A percentile compares a stretch with the other conserved stretches of the same genome.
phyloP scores from a whole-genome alignment of 192 early-diverging fungal species.

The Coemansia sp. region DNA sequence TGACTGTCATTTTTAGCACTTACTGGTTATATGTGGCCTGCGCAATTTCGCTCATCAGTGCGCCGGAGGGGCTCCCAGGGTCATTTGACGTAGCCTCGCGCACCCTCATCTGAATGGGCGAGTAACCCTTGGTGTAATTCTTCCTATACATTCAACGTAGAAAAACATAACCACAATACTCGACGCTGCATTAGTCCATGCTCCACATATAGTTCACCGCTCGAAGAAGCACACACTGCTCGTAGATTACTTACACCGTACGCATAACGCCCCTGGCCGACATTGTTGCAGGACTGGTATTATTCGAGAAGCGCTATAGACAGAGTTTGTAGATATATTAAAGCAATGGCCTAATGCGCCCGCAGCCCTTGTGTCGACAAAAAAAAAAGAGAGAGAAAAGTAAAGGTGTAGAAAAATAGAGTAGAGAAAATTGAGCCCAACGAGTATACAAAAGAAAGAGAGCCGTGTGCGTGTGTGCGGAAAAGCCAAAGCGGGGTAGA shows the following conservation, averaged over 20 bases:
- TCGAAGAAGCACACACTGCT: background rate
- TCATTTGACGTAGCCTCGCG: constrained; percentile 80
- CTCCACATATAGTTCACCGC: background rate
- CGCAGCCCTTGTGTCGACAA: background rate
- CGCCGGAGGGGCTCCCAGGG: constrained; percentile 70
- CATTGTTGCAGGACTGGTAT: constrained; percentile 14
- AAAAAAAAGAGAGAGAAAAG: constrained; percentile 7
- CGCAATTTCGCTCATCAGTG: constrained; percentile 84
- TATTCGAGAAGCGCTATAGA: constrained; percentile 11
- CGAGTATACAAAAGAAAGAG: background rate
- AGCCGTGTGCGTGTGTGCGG: background rate
- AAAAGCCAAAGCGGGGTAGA: background rate
- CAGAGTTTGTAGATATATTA: constrained; percentile 21
- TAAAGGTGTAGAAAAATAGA: background rate
- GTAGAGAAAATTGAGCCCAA: constrained; percentile 5
- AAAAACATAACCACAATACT: background rate
- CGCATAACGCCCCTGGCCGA: constrained; percentile 44
- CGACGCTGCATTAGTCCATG: constrained; percentile 11
- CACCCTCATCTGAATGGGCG: constrained; percentile 91
- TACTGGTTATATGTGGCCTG: constrained; percentile 83
- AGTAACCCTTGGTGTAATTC: constrained; percentile 89
- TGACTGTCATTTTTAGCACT: constrained; percentile 28
- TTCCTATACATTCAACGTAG: constrained; percentile 57
- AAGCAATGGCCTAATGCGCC: background rate
- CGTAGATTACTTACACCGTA: constrained; percentile 33